Evolutionary conservation across 164 flowering plant species (phyloP), one percentile per base, ranked within the genome.

Genomic region (Houttuynia cordata): DNA sequence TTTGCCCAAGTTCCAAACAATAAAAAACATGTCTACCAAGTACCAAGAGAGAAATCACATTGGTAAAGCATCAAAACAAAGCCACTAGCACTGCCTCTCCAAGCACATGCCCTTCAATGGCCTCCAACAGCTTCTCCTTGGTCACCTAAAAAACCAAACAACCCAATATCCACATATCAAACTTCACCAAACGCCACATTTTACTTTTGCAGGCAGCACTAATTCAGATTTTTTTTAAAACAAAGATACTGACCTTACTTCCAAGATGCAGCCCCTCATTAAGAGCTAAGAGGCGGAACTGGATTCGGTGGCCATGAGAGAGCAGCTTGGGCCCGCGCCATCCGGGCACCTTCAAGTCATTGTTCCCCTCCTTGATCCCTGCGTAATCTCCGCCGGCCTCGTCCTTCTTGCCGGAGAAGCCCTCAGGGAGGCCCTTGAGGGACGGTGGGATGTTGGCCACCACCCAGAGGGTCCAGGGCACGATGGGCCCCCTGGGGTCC

Each of bases 401-500:
- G 65, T 79, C 85, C 37, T 69, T 85, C 62, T 83, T 79, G 17
- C 87, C 78, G 0, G 96, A 88, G 57, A 86, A 86, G 0, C 90
- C 94, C 65, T 86, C 92, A 0, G 96, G 96, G 40, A 88, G 58
- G 1, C 90, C 75, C 63, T 91, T 88, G 61, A 88, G 1, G 1
- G 78, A 55, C 0, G 97, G 81, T 0, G 96, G 87, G 7, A 91
- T 83, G 70, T 86, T 80, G 21, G 60, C 75, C 14, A 85, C 87
- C 50, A 91, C 96, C 97, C 97, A 91, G 37, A 23, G 55, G 0
- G 79, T 75, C 85, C 84, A 84, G 5, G 96, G 96, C 56, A 87
- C 87, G 54, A 78, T 66, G 0, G 90, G 88, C 1, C 74, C 79
- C 6, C 13, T 49, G 0, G 87, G 91, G 58, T 84, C 94, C 0